Evolutionary conservation across 352 stramenopile genomes (phyloP).

Genomic region (Globisporangium rhizosaccharum): DNA sequence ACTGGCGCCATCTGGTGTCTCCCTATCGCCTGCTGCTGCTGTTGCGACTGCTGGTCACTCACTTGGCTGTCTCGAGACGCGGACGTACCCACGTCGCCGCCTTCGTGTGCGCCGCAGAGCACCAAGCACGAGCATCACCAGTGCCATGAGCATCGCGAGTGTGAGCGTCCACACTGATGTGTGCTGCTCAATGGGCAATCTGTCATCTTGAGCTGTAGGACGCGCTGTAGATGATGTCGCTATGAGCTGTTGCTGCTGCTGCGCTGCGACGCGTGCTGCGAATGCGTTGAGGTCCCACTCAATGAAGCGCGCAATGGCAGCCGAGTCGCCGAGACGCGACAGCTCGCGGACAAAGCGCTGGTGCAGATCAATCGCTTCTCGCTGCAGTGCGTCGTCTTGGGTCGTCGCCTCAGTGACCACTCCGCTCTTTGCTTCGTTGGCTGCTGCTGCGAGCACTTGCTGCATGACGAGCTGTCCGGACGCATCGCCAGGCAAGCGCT

Average conservation of each 20-base stretch:
- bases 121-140: no score
- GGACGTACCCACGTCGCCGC: no score
- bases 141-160: no score
- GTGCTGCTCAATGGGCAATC: neutral
- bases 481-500: neutral
- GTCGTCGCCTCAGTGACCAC: neutral
- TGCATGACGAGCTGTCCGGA: no score
- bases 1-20: no score
- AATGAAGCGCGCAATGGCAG: neutral
- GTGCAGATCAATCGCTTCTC: neutral
- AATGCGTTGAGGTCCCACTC: slow-evolving; percentile 3
- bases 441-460: neutral
- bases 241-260: neutral
- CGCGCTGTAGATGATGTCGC: no score
- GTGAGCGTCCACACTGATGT: no score
- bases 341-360: neutral
- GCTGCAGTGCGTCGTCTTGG: neutral
- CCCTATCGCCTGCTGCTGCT: no score
- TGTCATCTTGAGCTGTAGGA: neutral
- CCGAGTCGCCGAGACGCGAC: neutral
- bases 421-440: no score
- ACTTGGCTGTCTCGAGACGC: no score
- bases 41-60: no score
- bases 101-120: no score
- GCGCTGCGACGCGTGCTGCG: neutral